Conservation (phyloP, 805 yeast species). For the Yarrowia sp. region DNA sequence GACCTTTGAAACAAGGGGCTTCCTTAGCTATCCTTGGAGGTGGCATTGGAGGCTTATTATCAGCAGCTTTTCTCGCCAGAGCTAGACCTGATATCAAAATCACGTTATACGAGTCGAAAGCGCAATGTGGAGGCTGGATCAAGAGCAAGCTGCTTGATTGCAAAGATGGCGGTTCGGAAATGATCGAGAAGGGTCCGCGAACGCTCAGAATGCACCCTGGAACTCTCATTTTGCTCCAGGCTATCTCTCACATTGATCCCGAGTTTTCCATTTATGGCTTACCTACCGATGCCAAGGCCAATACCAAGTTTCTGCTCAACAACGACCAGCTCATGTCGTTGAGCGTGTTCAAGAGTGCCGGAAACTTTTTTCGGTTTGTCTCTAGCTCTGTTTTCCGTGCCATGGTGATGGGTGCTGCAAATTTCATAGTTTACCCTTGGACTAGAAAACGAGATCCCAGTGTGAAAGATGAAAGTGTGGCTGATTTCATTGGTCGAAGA, state of each 20-base stretch:
- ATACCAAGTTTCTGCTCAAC: slow-evolving; percentile 63
- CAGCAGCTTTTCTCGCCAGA: slow-evolving; percentile 47
- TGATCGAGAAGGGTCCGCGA: slow-evolving; percentile 85
- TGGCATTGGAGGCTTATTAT: slow-evolving; percentile 80
- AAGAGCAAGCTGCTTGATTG: slow-evolving; percentile 40
- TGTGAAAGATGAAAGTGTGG: slow-evolving; percentile 66
- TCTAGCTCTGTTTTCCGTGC: slow-evolving; percentile 44
- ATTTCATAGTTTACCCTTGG: slow-evolving; percentile 36
- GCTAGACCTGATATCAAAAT: slow-evolving; percentile 76
- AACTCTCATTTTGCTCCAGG: slow-evolving; percentile 37
- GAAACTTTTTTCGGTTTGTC: slow-evolving; percentile 32
- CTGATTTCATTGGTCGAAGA: slow-evolving; percentile 62
- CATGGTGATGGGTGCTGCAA: slow-evolving; percentile 54
- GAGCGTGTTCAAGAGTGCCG: slow-evolving; percentile 32
- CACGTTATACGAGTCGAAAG: slow-evolving; percentile 56
- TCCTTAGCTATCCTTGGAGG: slow-evolving; percentile 68
- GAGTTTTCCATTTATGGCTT: slow-evolving; percentile 57
- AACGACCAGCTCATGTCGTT: slow-evolving; percentile 36
- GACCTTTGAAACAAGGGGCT: slow-evolving; percentile 11
- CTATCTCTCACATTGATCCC: slow-evolving; percentile 46
- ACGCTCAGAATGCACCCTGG: slow-evolving; percentile 82
- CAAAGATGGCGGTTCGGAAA: slow-evolving; percentile 35
- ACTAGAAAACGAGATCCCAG: slow-evolving; percentile 28
- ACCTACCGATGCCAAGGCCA: slow-evolving; percentile 57
- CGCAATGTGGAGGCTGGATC: slow-evolving; percentile 78